Conservation (phyloP, 106 monocot species). For the Alisma plantagoaquatica region DNA sequence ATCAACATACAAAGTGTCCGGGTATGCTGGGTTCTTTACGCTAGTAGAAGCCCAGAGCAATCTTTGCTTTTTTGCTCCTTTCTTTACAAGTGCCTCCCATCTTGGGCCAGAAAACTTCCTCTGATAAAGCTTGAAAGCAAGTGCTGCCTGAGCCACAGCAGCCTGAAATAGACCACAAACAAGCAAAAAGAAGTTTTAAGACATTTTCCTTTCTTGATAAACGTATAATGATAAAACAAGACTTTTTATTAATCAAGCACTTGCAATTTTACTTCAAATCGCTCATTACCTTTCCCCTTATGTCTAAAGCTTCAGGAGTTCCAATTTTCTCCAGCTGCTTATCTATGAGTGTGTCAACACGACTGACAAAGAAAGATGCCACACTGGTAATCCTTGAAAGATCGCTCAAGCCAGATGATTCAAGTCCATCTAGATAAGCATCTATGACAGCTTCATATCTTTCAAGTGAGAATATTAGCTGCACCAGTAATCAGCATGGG, state of each 20-base stretch:
- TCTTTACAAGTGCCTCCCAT: conserved; percentile 88
- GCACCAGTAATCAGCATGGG: no score
- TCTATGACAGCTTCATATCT: conserved; percentile 96
- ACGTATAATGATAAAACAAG: no score
- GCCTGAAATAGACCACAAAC: conserved; percentile 34
- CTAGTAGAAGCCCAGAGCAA: conserved; percentile 91
- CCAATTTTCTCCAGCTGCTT: conserved; percentile 89
- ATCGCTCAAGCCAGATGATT: conserved; percentile 67
- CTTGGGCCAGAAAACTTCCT: conserved; percentile 94
- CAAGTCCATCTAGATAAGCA: conserved; percentile 90
- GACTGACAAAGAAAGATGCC: conserved; percentile 94
- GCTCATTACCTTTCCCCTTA: conserved; percentile 88
- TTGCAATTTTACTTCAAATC: no score
- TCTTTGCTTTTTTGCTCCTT: conserved; percentile 92
- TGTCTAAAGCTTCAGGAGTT: conserved; percentile 76
- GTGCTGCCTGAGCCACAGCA: conserved; percentile 77
- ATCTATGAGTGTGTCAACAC: conserved; percentile 81
- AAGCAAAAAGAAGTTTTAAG: no score
- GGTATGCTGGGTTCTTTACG: conserved; percentile 86
- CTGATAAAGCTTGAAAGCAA: conserved; percentile 82
- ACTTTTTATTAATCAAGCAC: no score
- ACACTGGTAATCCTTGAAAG: conserved; percentile 83
- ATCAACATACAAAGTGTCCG: conserved; percentile 82
- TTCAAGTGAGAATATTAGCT: conserved; percentile 83
- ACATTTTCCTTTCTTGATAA: no score